Evolutionary conservation across 768 basidiomycete genomes (phyloP), one percentile per base, ranked within the genome.

Genomic region (Crepidotus variabilis): DNA sequence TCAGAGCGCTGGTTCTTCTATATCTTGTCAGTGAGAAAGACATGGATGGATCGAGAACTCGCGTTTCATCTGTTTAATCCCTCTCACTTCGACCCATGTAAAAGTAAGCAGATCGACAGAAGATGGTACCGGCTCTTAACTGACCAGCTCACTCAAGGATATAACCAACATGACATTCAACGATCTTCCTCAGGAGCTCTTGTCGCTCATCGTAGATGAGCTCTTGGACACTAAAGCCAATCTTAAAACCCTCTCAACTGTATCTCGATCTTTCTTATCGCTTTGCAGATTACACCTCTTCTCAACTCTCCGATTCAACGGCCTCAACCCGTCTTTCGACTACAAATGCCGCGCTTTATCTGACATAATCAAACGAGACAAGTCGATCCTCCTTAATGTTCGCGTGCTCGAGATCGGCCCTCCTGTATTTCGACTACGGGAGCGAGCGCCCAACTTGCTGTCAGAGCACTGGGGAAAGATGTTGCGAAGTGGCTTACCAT

Each of bases 251-350:
- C 16, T 57, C 9, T 57, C 60, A 1, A 50, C 55, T 6, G 51
- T 61, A 6, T 62, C 61, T 14, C 59, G 52, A 21, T 23, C 55
- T 13, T 60, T 60, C 34, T 50, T 60, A 10, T 39, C 51, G 9
- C 46, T 52, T n/a, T 62, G 57, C 45, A 59, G 59, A 34, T 46
- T 36, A 1, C 48, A 62, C 23, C 61, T 62, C 10, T 62, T 62
- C 55, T 56, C 45, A n/a, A 35, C 22, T 22, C 47, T 62, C 2
- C 59, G 61, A 21, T 39, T 62, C 28, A 56, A 56, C 48, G 43
- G 54, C 9, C 51, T 58, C 35, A 47, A 58, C 13, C 54, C 61
- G 16, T 55, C 52, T 16, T 62, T 62, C 45, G 48, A 54, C 45
- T 56, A 53, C 50, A 57, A 60, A 58, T 60, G 57, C 43, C 20